Evolutionary conservation across 31 red algal species (phyloP).

Genomic region (Porphyra umbilicalis): DNA sequence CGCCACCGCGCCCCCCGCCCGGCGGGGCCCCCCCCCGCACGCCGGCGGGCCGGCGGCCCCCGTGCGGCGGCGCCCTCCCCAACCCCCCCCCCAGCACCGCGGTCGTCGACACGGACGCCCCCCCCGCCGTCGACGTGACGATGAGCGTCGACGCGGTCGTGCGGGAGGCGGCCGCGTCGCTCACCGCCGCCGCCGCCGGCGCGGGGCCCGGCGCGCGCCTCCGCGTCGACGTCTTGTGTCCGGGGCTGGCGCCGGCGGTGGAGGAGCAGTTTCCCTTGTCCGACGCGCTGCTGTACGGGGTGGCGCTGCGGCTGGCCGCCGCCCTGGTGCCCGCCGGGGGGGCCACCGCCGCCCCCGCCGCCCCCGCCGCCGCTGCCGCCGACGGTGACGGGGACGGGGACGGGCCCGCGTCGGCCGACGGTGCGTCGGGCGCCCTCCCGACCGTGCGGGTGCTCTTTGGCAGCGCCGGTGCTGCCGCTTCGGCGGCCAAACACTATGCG

Average conservation of each 20-base stretch:
- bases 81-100: no score
- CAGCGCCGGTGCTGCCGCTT: background rate
- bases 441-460: background rate
- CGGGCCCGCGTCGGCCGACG: background rate
- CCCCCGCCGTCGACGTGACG: background rate
- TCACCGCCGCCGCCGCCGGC: background rate
- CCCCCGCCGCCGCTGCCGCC: background rate
- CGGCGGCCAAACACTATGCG: background rate
- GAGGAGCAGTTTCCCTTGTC: background rate
- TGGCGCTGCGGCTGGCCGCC: background rate
- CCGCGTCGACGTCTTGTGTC: background rate
- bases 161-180: background rate
- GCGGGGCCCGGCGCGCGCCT: background rate
- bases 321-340: no score
- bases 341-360: no score
- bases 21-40: no score
- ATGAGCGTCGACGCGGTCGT: background rate
- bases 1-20: no score
- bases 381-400: background rate
- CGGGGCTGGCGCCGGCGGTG: background rate
- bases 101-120: no score
- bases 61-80: no score
- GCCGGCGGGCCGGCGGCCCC: no score
- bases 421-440: background rate
- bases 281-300: background rate